Percentiles rank a stretch among this genome's conserved stretches.
Evolutionary conservation across 108 stramenopile genomes (phyloP).

Genomic region (Nannochloropsis gaditana): DNA sequence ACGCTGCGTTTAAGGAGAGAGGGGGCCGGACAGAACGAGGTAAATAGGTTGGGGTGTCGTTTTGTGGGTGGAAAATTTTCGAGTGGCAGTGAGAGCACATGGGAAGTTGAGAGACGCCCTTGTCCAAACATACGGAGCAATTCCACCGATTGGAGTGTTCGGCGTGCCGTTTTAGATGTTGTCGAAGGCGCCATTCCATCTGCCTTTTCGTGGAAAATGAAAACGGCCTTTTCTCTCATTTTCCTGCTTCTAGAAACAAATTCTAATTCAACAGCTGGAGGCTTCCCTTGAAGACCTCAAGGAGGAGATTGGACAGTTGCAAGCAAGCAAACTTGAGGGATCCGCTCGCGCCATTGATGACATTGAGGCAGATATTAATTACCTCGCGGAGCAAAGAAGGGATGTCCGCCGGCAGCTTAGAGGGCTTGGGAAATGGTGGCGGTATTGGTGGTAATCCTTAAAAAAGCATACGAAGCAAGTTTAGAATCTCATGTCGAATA

Average conservation of each 20-base stretch:
- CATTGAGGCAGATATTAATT: slow-evolving; percentile 6
- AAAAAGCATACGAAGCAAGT: not conserved
- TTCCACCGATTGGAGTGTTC: too few relatives aligned
- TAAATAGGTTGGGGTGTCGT: not conserved
- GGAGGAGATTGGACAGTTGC: not conserved
- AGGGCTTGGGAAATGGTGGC: slow-evolving; percentile 7
- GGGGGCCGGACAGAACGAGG: not conserved
- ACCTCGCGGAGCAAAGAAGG: not conserved
- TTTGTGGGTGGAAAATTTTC: too few relatives aligned
- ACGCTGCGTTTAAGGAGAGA: not conserved
- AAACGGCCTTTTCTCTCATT: not conserved
- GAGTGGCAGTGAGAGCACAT: too few relatives aligned
- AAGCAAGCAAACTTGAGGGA: not conserved
- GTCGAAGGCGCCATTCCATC: too few relatives aligned
- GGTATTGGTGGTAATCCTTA: not conserved
- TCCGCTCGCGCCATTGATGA: slow-evolving; percentile 1
- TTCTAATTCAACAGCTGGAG: not conserved
- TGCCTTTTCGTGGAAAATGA: too few relatives aligned
- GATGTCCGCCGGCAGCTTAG: slow-evolving; percentile 1
- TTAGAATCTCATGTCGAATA: too few relatives aligned
- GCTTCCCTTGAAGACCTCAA: not conserved
- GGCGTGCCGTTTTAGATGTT: too few relatives aligned
- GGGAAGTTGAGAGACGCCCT: too few relatives aligned
- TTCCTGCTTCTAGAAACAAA: not conserved
- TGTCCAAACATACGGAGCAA: too few relatives aligned